Percentiles rank a stretch among this genome's conserved stretches.
These are phyloP conservation scores for Closterium sp. DNA, from an alignment of 139 green algal species.

Conservation along the genomic window DNA sequence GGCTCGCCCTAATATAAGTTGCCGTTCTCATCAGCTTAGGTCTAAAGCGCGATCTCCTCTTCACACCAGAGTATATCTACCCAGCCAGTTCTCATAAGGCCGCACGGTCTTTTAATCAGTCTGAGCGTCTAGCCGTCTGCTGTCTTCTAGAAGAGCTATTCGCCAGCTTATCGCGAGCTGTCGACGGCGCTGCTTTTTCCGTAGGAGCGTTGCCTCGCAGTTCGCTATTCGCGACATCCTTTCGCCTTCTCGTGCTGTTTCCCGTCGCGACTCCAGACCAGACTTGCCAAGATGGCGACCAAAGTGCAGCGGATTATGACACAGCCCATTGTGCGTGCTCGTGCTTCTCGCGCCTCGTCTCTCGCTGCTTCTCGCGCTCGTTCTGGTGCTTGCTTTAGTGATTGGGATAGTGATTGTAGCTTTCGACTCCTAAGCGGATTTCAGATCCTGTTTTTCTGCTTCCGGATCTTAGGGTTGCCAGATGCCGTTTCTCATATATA, in stretches of 20 bases:
- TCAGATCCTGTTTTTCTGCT: not conserved
- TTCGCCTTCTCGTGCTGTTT: not conserved
- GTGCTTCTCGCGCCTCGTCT: too few species aligned
- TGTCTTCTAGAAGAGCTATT: not conserved
- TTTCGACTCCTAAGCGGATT: not conserved
- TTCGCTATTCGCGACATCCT: not conserved
- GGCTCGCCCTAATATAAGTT: too few species aligned
- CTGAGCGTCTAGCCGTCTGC: not conserved
- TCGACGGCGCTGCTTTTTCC: not conserved
- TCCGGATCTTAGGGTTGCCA: not conserved
- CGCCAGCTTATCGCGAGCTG: not conserved
- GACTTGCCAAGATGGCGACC: slow-evolving; percentile 58
- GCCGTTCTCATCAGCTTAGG: too few species aligned
- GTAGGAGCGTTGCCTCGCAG: not conserved
- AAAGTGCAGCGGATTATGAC: slow-evolving; percentile 84
- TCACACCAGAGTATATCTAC: too few species aligned
- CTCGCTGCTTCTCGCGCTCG: too few species aligned
- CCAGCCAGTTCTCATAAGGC: not conserved
- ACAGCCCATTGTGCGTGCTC: slow-evolving; percentile 72
- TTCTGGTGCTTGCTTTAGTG: not conserved
- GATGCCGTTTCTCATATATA: not conserved
- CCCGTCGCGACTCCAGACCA: slow-evolving; percentile 20
- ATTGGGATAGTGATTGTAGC: not conserved
- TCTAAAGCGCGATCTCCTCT: too few species aligned
- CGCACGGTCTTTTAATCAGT: not conserved